Evolutionary conservation across 1,284 basidiomycete genomes (phyloP).

Genomic region (Hemileia vastatrix): DNA sequence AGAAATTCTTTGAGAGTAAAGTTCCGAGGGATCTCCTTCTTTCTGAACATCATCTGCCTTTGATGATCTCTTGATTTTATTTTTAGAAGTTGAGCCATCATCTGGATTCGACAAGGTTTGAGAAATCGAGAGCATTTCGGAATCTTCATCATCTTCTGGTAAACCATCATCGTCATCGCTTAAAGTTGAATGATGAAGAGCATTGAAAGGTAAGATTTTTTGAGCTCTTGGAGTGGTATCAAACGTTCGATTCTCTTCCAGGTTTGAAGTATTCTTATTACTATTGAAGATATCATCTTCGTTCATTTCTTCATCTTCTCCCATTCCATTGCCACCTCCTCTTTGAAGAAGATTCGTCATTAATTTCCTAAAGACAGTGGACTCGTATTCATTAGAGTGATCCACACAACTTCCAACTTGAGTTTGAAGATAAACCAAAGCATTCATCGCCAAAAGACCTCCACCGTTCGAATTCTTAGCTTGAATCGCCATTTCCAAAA

Average conservation of each 20-base stretch:
- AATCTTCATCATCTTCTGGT: slow-evolving; percentile 13
- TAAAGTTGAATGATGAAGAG: neutral
- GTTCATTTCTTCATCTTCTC: neutral
- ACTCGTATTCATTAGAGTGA: slow-evolving; percentile 32
- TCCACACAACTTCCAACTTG: slow-evolving; percentile 36
- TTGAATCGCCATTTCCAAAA: no score
- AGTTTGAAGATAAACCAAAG: slow-evolving; percentile 36
- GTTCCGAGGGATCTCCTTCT: no score
- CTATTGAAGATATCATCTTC: neutral
- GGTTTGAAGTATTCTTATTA: neutral
- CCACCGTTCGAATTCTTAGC: slow-evolving; percentile 1
- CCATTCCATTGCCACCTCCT: no score
- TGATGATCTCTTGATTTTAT: neutral
- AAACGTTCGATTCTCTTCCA: slow-evolving; percentile 4
- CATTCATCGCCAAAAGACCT: slow-evolving; percentile 29
- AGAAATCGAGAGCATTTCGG: slow-evolving; percentile 25
- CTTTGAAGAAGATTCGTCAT: no score
- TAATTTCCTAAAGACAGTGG: no score
- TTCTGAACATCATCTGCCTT: no score
- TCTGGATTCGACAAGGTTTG: slow-evolving; percentile 25
- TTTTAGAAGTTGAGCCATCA: slow-evolving; percentile 15
- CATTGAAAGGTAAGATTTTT: neutral
- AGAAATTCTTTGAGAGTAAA: no score
- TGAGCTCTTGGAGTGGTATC: neutral
- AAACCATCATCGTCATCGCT: slow-evolving; percentile 7